Conservation (phyloP, 768 basidiomycete genomes). For the Suillus bovinus region DNA sequence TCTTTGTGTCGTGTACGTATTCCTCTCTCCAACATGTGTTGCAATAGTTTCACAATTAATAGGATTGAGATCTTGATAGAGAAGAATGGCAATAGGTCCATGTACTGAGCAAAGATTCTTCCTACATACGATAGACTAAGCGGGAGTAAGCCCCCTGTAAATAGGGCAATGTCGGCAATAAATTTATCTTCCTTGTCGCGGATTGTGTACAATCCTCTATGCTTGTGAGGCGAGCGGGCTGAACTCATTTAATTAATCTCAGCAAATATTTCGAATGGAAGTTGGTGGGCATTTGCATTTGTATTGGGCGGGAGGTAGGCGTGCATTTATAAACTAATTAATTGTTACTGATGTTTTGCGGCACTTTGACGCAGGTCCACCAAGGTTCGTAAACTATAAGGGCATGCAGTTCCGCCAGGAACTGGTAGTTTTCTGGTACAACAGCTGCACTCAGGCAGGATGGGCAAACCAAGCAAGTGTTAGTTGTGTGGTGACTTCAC, state of each 20-base stretch:
- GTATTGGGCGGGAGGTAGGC: not conserved
- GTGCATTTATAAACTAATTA: not conserved
- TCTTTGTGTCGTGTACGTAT: not conserved
- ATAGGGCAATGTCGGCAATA: not conserved
- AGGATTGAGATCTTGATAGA: not conserved
- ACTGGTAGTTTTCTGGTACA: too few species aligned
- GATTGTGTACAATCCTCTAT: not conserved
- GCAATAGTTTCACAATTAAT: not conserved
- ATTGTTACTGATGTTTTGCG: too few species aligned
- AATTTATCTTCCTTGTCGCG: too few species aligned
- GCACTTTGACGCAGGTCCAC: too few species aligned
- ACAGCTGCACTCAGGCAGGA: too few species aligned
- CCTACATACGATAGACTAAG: too few species aligned
- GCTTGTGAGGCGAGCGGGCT: not conserved
- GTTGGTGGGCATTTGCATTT: not conserved
- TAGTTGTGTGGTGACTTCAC: too few species aligned
- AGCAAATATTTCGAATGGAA: not conserved
- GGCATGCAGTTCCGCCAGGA: too few species aligned
- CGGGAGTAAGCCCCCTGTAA: too few species aligned
- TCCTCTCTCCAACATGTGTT: not conserved
- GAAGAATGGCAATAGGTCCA: not conserved
- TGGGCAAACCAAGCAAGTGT: too few species aligned
- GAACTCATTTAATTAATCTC: too few species aligned
- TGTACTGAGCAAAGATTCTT: not conserved
- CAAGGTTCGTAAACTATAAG: too few species aligned